phyloP scores from a whole-genome alignment of 169 alveolate species.

The Plasmodium sp. region DNA sequence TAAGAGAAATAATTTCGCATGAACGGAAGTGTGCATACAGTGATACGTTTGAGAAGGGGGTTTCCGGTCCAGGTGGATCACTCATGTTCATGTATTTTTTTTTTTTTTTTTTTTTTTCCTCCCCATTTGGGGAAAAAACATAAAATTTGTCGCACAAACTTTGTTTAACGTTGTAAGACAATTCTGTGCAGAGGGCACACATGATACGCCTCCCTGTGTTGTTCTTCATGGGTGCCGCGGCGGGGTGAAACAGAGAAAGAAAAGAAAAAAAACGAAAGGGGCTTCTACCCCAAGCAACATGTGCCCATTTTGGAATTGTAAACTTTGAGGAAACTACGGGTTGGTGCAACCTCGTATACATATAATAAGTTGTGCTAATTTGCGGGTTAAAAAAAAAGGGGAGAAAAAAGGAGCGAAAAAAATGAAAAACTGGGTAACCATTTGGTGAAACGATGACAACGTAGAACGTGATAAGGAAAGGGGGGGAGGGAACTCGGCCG shows the following conservation, averaged over 20 bases:
- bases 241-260: neutral
- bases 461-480: neutral
- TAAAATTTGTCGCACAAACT: neutral
- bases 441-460: neutral
- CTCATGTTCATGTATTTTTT: neutral
- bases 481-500: neutral
- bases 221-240: neutral
- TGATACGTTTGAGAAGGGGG: neutral
- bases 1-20: neutral
- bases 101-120: neutral
- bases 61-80: neutral
- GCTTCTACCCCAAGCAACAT: neutral
- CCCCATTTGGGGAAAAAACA: neutral
- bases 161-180: neutral
- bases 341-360: neutral
- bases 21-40: neutral
- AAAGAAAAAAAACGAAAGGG: neutral
- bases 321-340: neutral
- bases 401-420: neutral
- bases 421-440: neutral
- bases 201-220: neutral
- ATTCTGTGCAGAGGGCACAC: neutral
- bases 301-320: neutral
- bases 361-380: neutral
- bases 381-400: neutral